A percentile compares a stretch with the other conserved stretches of the same genome.
Conservation (phyloP, 345 rosid species). For the Linum usitatissimum region DNA sequence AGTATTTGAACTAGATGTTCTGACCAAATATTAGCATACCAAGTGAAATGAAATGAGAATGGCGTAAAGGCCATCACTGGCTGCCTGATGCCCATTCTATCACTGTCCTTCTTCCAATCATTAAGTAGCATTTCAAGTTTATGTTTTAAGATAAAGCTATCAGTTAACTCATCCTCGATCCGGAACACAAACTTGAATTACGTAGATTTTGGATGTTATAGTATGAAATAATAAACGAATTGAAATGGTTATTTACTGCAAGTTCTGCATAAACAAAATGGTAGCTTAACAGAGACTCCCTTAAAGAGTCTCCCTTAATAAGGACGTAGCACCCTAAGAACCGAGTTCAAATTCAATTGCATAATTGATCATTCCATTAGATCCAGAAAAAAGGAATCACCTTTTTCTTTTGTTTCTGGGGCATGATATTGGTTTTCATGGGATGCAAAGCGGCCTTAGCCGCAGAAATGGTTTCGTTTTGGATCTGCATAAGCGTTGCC, state of each 20-base stretch:
- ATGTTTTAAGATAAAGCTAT: neutral
- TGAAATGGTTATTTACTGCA: neutral
- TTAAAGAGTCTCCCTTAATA: neutral
- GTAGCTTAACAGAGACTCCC: neutral
- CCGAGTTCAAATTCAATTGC: neutral
- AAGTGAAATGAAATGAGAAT: neutral
- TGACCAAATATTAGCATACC: neutral
- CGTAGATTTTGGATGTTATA: neutral
- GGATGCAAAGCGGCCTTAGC: constrained; percentile 75
- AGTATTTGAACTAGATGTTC: neutral
- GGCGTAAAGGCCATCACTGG: neutral
- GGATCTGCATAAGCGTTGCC: constrained; percentile 81
- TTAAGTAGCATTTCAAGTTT: no score
- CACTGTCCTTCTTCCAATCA: neutral
- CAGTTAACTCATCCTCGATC: neutral
- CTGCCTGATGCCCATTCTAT: neutral
- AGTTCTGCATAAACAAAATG: neutral
- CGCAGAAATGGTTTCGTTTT: constrained; percentile 76
- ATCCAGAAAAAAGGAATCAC: constrained; percentile 9
- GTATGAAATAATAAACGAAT: neutral
- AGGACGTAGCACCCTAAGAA: neutral
- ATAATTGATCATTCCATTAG: neutral
- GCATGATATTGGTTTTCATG: constrained; percentile 55
- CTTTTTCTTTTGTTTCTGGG: constrained; percentile 66
- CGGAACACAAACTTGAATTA: neutral